These are phyloP conservation scores for Crucibulum laeve DNA, from an alignment of 768 basidiomycete species.

Conservation along the genomic window DNA sequence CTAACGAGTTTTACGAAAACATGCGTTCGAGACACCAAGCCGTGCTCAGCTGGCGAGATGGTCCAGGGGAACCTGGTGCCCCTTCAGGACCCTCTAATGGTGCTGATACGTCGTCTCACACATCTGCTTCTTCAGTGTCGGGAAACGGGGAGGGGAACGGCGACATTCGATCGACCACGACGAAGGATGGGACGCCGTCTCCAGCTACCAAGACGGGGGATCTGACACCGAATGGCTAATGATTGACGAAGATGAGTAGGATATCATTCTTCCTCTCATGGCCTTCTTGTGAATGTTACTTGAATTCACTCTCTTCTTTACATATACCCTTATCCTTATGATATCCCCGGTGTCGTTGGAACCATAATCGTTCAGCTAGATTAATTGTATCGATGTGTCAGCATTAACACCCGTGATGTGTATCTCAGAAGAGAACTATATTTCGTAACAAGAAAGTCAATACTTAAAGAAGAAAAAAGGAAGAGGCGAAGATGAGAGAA, in stretches of 20 bases:
- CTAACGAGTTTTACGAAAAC: conserved; percentile 84
- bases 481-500: conserved; percentile 1
- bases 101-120: conserved; percentile 24
- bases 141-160: conserved; percentile 67
- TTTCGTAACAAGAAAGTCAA: too few species aligned
- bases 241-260: conserved; percentile 37
- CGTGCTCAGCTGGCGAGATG: conserved; percentile 54
- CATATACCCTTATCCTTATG: background rate
- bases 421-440: too few species aligned
- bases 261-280: conserved; percentile 26
- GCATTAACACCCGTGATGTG: too few species aligned
- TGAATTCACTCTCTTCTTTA: background rate
- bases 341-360: too few species aligned
- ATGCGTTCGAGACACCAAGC: conserved; percentile 74
- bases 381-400: too few species aligned
- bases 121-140: conserved; percentile 40
- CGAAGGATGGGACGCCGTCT: conserved; percentile 73
- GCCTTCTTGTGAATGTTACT: background rate
- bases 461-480: background rate
- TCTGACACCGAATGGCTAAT: conserved; percentile 93
- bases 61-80: conserved; percentile 21
- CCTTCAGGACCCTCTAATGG: conserved; percentile 20
- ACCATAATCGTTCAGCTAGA: too few species aligned
- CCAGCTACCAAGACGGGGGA: conserved; percentile 64
- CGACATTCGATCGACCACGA: conserved; percentile 39